phyloP scores from a whole-genome alignment of 352 stramenopile genomes.

The Elongisporangium prolatum region DNA sequence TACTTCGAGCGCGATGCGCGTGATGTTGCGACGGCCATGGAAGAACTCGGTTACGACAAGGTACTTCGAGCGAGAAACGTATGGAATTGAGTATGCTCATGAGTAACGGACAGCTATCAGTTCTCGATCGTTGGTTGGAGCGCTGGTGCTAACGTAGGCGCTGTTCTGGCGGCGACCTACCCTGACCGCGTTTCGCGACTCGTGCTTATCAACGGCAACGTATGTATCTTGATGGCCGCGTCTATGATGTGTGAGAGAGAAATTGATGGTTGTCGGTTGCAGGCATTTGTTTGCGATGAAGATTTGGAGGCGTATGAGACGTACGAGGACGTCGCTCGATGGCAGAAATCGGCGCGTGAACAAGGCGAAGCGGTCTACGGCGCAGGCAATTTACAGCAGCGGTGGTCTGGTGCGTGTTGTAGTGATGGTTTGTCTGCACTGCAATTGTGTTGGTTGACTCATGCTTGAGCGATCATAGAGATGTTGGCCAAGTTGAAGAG shows the following conservation, averaged over 20 bases:
- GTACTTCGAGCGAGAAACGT: conserved; percentile 1
- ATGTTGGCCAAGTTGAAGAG: conserved; percentile 46
- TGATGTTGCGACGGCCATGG: conserved; percentile 56
- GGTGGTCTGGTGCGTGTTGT: conserved; percentile 35
- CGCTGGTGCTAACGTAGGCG: conserved; percentile 67
- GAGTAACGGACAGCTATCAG: conserved; percentile 13
- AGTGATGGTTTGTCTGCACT: neutral
- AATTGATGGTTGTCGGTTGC: neutral
- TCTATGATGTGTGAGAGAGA: neutral
- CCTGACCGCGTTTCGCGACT: conserved; percentile 65
- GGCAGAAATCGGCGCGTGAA: conserved; percentile 42
- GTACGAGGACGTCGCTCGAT: conserved; percentile 44
- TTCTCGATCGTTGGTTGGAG: conserved; percentile 76
- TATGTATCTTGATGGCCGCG: conserved; percentile 16
- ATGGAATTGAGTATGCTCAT: neutral
- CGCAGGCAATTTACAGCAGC: conserved; percentile 39
- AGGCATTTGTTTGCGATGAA: conserved; percentile 75
- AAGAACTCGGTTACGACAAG: conserved; percentile 54
- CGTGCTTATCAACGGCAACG: conserved; percentile 77
- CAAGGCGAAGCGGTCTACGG: conserved; percentile 52
- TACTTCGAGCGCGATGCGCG: conserved; percentile 71
- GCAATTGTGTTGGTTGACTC: neutral
- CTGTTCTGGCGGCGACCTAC: conserved; percentile 62
- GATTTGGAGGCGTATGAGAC: conserved; percentile 56
- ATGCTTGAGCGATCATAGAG: conserved; percentile 17